Conservation (phyloP, 148 eudicot species). For the Diospyros kaki region DNA sequence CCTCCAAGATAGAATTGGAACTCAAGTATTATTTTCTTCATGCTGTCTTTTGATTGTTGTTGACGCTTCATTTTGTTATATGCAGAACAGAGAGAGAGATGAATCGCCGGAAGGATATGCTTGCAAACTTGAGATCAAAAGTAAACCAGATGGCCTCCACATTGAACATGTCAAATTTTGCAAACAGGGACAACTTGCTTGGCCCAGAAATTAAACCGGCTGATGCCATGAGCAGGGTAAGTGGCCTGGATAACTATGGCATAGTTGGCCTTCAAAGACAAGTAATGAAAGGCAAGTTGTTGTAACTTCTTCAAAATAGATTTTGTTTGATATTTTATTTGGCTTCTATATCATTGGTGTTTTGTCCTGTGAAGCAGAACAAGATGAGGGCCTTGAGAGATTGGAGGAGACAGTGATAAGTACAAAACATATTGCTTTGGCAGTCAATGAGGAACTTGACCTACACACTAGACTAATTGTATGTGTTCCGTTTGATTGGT, state of each 20-base stretch:
- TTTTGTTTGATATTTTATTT: not conserved
- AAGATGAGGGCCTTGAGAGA: slow-evolving; percentile 91
- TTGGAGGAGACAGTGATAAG: slow-evolving; percentile 86
- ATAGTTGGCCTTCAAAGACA: slow-evolving; percentile 85
- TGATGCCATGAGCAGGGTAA: slow-evolving; percentile 70
- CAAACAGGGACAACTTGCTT: slow-evolving; percentile 81
- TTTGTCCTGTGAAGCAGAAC: slow-evolving; percentile 51
- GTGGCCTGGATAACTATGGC: slow-evolving; percentile 74
- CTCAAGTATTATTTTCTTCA: not conserved
- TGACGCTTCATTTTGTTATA: slow-evolving; percentile 11
- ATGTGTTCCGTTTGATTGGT: slow-evolving; percentile 19
- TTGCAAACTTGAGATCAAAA: slow-evolving; percentile 71
- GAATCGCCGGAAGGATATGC: slow-evolving; percentile 74
- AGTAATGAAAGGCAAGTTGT: slow-evolving; percentile 77
- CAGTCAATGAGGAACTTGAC: slow-evolving; percentile 90
- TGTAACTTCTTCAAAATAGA: not conserved
- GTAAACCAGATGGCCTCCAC: slow-evolving; percentile 78
- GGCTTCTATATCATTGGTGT: not conserved
- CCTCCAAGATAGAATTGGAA: too few species aligned
- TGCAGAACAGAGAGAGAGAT: slow-evolving; percentile 80
- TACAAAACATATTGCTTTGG: slow-evolving; percentile 90
- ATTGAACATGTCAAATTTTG: slow-evolving; percentile 87
- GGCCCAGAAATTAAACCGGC: slow-evolving; percentile 72
- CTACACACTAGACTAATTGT: slow-evolving; percentile 81
- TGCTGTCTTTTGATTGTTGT: not conserved